Base-by-base conservation (phyloP, 2,329 filamentous ascomycete species). In the Fusarium goolgardi region DNA sequence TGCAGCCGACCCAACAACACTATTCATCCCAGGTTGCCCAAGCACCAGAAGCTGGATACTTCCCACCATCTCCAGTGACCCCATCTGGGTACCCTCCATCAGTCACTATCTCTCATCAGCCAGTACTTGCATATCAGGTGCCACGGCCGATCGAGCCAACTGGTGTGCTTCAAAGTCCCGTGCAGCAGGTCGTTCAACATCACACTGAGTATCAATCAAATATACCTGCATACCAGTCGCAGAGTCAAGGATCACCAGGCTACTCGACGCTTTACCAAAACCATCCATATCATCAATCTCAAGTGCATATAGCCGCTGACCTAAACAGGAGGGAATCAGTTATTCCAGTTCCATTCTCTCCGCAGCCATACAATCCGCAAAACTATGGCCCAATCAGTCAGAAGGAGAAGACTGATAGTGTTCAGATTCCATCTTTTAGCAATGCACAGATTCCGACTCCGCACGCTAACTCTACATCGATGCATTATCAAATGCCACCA, bases 361-460 rank as follows among this genome's bases (percentile, higher is more conserved):
- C 56, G 5, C 67, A 67, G 1, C 29, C 55, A 0, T 63, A 67
- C 12, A 56, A 70, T 4, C 61, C 70, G 12, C 70, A 71, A n/a
- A 41, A 70, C 10, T 69, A 58, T 5, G 43, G 47, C 1, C 43
- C 63, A 2, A 32, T 51, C n/a, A 44, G 45, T 5, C 55, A 66
- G 4, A 27, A 35, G 12, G 52, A 55, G 2, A 51, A 54, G 12
- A 7, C 20, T 2, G 35, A 69, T 13, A 15, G 29, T 1, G 23
- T 45, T 1, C 15, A 51, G 1, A 2, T 8, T 4, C 21, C 37
- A 1, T 1, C 11, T 3, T 13, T 31, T 1, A 0, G 6, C 0
- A 21, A 6, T 2, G 10, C 37, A 15, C 21, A 52, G 21, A 12
- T 44, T 6, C 44, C 31, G 2, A 7, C 13, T 3, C n/a, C 47